phyloP scores from a whole-genome alignment of 371 early-diverging fungal genomes.

The Funneliformis caledonium region DNA sequence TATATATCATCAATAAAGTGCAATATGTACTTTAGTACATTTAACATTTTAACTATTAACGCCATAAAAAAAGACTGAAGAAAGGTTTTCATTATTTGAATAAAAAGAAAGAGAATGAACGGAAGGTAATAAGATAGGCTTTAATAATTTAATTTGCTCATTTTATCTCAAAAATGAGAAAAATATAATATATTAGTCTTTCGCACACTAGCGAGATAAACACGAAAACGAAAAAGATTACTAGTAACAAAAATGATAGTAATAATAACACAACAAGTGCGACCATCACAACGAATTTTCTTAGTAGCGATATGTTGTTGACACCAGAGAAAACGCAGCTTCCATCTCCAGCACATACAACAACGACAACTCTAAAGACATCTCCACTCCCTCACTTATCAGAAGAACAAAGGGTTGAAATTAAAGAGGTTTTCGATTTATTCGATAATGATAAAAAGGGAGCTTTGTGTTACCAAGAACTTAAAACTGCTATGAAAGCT shows the following conservation, averaged over 20 bases:
- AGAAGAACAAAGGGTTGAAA: constrained; percentile 62
- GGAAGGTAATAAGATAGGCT: background rate
- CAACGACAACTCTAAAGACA: background rate
- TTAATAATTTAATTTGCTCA: too few species aligned
- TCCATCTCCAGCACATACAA: background rate
- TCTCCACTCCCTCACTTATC: background rate
- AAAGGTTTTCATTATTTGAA: background rate
- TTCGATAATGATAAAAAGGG: constrained; percentile 67
- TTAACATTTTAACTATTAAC: background rate
- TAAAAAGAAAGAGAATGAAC: background rate
- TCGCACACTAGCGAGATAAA: background rate
- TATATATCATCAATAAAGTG: too few species aligned
- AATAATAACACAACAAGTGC: background rate
- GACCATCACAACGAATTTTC: background rate
- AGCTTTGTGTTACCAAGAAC: constrained; percentile 61
- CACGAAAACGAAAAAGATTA: background rate
- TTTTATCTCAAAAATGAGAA: background rate
- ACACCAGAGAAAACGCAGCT: background rate
- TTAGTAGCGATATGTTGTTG: background rate
- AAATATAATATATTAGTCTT: background rate
- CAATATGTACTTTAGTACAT: too few species aligned
- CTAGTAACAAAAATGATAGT: background rate
- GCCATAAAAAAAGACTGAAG: background rate
- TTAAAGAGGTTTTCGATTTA: constrained; percentile 66
- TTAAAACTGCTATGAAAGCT: constrained; percentile 63